phyloP scores from a whole-genome alignment of 257 asterid genomes.

The Rauvolfia tetraphylla region DNA sequence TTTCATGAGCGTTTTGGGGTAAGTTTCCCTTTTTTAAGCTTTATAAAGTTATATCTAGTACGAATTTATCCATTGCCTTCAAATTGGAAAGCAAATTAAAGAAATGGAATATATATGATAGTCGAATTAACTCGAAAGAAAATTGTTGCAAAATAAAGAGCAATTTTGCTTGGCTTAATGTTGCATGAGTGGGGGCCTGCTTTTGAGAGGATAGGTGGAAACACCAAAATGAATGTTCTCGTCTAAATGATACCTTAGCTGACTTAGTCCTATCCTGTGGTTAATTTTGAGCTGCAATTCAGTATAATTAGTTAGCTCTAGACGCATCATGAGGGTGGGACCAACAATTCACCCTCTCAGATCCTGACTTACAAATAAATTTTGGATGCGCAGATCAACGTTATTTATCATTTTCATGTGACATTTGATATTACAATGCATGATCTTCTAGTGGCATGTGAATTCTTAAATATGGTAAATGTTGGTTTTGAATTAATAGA shows the following conservation, averaged over 20 bases:
- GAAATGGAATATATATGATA: background rate
- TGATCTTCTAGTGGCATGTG: background rate
- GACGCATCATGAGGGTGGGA: background rate
- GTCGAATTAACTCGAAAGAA: background rate
- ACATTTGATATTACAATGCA: background rate
- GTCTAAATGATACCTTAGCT: background rate
- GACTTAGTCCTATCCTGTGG: background rate
- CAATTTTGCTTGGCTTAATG: background rate
- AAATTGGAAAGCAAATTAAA: background rate
- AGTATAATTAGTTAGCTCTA: background rate
- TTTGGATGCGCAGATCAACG: background rate
- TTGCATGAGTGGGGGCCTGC: background rate
- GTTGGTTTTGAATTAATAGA: background rate
- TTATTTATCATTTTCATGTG: background rate
- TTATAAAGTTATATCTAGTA: background rate
- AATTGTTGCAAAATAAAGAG: background rate
- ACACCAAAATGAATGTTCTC: background rate
- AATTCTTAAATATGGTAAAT: background rate
- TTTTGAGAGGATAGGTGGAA: background rate
- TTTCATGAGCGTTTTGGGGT: conserved; percentile 93
- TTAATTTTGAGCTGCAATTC: background rate
- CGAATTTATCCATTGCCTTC: background rate
- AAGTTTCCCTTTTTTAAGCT: conserved; percentile 24
- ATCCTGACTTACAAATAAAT: background rate
- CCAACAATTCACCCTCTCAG: background rate